These are phyloP conservation scores for Nectriaceae sp. DNA, from an alignment of 2,329 filamentous ascomycete genomes.

Conservation along the genomic window DNA sequence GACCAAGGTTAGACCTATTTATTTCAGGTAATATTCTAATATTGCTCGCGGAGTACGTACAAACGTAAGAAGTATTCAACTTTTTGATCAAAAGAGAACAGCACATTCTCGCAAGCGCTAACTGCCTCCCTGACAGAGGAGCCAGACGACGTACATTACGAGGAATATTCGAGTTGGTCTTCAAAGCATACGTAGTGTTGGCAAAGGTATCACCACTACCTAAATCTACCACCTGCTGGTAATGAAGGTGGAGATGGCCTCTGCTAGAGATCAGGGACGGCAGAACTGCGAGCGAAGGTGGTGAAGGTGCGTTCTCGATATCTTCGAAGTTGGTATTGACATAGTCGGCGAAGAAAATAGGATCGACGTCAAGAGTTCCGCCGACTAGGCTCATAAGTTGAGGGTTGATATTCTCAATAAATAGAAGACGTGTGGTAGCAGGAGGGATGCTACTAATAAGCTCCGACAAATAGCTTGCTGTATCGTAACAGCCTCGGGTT, in stretches of 20 bases:
- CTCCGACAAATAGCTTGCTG: too few relatives aligned
- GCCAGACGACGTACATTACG: conserved; percentile 7
- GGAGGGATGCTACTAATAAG: too few relatives aligned
- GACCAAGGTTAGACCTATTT: conserved; percentile 3
- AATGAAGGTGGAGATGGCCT: conserved; percentile 19
- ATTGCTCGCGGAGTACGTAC: too few relatives aligned
- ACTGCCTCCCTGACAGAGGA: not conserved
- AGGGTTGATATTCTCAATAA: conserved; percentile 18
- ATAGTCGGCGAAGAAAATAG: conserved; percentile 20
- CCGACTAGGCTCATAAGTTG: conserved; percentile 11
- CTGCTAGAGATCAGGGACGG: conserved; percentile 13
- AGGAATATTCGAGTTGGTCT: conserved; percentile 3
- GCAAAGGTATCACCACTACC: conserved; percentile 5
- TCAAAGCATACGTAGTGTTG: conserved; percentile 1
- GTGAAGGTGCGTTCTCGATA: conserved; percentile 16
- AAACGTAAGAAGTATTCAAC: too few relatives aligned
- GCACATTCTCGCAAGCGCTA: conserved; percentile 5
- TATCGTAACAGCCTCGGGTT: too few relatives aligned
- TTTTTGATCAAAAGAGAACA: conserved; percentile 7
- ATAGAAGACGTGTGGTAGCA: conserved; percentile 5
- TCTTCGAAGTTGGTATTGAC: conserved; percentile 17
- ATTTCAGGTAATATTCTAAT: not conserved
- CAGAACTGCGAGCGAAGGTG: conserved; percentile 16
- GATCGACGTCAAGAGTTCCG: conserved; percentile 16
- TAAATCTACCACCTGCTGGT: conserved; percentile 18